phyloP scores from a whole-genome alignment of 495 filamentous ascomycete genomes.

The Hypoxylon cercidicola region DNA sequence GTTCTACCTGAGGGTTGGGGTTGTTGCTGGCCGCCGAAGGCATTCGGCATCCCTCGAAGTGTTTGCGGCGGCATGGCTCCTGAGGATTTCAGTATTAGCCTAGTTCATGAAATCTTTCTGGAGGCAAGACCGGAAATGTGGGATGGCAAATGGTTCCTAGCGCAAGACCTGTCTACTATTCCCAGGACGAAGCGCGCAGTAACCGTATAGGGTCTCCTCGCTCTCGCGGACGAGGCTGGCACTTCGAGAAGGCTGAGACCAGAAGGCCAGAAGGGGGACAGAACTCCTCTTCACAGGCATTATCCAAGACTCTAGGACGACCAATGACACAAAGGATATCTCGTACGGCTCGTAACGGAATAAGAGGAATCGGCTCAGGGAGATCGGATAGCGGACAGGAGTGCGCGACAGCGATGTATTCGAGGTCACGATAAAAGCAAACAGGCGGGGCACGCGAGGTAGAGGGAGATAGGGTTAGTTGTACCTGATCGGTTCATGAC shows the following conservation, averaged over 20 bases:
- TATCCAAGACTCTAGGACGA: background rate
- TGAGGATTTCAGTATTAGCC: conserved; percentile 52
- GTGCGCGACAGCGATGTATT: conserved; percentile 32
- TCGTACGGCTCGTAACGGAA: conserved; percentile 10
- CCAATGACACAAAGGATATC: conserved; percentile 13
- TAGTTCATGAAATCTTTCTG: conserved; percentile 25
- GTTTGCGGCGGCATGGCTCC: conserved; percentile 75
- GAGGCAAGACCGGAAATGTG: conserved; percentile 2
- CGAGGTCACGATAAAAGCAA: conserved; percentile 41
- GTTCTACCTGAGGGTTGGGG: conserved; percentile 69
- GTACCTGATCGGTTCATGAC: conserved; percentile 71
- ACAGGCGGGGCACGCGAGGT: conserved; percentile 48
- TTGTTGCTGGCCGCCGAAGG: conserved; percentile 73
- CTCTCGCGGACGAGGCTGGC: conserved; percentile 27
- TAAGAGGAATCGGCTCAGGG: conserved; percentile 8
- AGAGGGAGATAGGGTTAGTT: conserved; percentile 45
- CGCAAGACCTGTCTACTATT: conserved; percentile 9
- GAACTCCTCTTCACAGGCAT: background rate
- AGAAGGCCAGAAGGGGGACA: background rate
- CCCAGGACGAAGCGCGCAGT: conserved; percentile 10
- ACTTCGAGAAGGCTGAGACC: conserved; percentile 31
- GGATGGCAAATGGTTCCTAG: conserved; percentile 5
- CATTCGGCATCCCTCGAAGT: conserved; percentile 73
- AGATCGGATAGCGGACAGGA: conserved; percentile 4
- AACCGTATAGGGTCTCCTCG: conserved; percentile 19